These are phyloP conservation scores for Bacidia rubella DNA, from an alignment of 495 filamentous ascomycete species.

Conservation along the genomic window DNA sequence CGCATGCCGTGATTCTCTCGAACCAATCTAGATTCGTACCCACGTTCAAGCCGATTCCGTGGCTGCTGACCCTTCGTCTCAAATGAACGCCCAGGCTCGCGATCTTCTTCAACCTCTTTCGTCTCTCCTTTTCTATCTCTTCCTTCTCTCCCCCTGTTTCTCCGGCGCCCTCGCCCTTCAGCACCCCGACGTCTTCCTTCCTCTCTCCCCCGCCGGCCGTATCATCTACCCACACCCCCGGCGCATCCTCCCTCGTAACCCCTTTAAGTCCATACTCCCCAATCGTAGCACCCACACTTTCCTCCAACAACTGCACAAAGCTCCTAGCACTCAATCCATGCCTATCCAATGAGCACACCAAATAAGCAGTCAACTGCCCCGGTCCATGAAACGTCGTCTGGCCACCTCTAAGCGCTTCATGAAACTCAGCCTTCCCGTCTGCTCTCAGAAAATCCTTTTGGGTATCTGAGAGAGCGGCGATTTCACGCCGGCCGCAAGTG, in stretches of 20 bases:
- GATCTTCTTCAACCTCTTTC: slow-evolving; percentile 65
- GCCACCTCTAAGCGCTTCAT: slow-evolving; percentile 66
- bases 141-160: neutral
- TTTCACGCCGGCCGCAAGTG: slow-evolving; percentile 78
- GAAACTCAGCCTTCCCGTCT: slow-evolving; percentile 42
- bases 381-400: slow-evolving; percentile 94
- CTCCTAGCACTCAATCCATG: slow-evolving; percentile 42
- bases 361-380: slow-evolving; percentile 81
- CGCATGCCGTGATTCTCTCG: slow-evolving; percentile 72
- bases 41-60: slow-evolving; percentile 78
- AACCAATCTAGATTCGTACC: slow-evolving; percentile 57
- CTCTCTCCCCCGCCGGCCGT: neutral
- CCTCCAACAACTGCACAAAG: slow-evolving; percentile 66
- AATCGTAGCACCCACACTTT: slow-evolving; percentile 52
- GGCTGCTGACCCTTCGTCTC: slow-evolving; percentile 67
- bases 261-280: slow-evolving; percentile 39
- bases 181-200: no score
- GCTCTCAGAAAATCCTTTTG: slow-evolving; percentile 28
- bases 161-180: neutral
- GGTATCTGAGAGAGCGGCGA: slow-evolving; percentile 37
- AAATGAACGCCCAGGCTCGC: slow-evolving; percentile 83
- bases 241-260: slow-evolving; percentile 48
- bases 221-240: slow-evolving; percentile 65
- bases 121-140: slow-evolving; percentile 4
- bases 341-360: slow-evolving; percentile 60